Conservation (phyloP, 208 protist species). For the Entamoeba histolytica region DNA sequence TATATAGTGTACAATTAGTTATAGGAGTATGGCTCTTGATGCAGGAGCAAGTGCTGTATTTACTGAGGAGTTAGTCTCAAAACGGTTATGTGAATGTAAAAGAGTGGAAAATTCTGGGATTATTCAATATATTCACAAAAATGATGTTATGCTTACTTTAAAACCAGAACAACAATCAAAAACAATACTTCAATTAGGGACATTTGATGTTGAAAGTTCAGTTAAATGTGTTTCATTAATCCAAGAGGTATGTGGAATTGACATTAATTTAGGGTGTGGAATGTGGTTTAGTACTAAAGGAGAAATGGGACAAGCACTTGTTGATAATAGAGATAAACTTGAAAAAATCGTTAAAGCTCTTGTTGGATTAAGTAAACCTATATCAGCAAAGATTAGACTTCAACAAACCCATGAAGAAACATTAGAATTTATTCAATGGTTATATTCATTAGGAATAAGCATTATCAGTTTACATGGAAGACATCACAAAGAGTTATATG, state of each 20-base stretch:
- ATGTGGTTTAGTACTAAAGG: not conserved
- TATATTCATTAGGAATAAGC: not conserved
- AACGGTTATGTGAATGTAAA: not conserved
- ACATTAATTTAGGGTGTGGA: not conserved
- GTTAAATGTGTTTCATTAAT: not conserved
- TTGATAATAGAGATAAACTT: not conserved
- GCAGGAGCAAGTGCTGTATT: not conserved
- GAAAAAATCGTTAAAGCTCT: not conserved
- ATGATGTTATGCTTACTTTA: not conserved
- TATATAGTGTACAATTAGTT: not conserved
- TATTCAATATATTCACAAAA: not conserved
- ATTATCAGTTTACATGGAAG: not conserved
- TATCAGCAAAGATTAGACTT: not conserved
- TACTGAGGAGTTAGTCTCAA: not conserved
- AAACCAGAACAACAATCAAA: not conserved
- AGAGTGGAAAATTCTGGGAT: not conserved
- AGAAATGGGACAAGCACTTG: not conserved
- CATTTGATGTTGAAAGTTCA: not conserved
- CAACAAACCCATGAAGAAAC: not conserved
- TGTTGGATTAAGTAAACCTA: not conserved
- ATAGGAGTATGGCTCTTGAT: not conserved
- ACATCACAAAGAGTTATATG: not conserved
- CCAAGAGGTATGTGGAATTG: not conserved
- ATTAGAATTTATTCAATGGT: not conserved
- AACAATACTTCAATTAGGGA: not conserved